Conservation (phyloP, 1,284 basidiomycete genomes). For the Irpex rosettiformis region DNA sequence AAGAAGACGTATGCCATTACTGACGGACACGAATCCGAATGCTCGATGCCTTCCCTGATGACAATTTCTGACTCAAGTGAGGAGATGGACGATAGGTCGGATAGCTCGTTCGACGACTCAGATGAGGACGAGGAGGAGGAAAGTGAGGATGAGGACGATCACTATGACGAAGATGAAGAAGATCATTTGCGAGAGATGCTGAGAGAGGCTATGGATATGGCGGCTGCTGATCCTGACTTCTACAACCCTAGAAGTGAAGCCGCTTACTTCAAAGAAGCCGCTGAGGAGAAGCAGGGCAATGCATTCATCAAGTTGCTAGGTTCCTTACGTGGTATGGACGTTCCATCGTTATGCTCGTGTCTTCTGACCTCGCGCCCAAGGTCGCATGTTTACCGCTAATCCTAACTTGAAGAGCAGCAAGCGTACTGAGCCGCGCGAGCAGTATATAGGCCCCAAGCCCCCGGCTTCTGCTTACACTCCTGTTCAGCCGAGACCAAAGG, state of each 20-base stretch:
- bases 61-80: slow-evolving; percentile 56
- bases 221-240: slow-evolving; percentile 51
- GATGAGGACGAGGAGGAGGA: slow-evolving; percentile 37
- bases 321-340: slow-evolving; percentile 56
- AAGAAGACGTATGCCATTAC: slow-evolving; percentile 48
- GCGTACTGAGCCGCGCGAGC: slow-evolving; percentile 26
- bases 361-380: slow-evolving; percentile 32
- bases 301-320: slow-evolving; percentile 72
- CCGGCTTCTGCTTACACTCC: slow-evolving; percentile 11
- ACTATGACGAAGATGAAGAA: slow-evolving; percentile 67
- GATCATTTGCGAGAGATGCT: slow-evolving; percentile 56
- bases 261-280: slow-evolving; percentile 38
- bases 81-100: slow-evolving; percentile 28
- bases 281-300: slow-evolving; percentile 59
- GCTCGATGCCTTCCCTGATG: slow-evolving; percentile 62
- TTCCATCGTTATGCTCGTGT: neutral
- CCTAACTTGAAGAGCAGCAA: slow-evolving; percentile 48
- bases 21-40: slow-evolving; percentile 35
- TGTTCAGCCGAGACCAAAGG: slow-evolving; percentile 5
- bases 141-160: slow-evolving; percentile 36
- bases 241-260: slow-evolving; percentile 40
- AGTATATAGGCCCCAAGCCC: slow-evolving; percentile 17
- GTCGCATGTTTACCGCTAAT: slow-evolving; percentile 66
- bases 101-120: slow-evolving; percentile 33
- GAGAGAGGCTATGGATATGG: slow-evolving; percentile 69